Percentiles rank a stretch among this genome's conserved stretches.
phyloP scores from a whole-genome alignment of 768 basidiomycete genomes.

The Sarcodon sp. region DNA sequence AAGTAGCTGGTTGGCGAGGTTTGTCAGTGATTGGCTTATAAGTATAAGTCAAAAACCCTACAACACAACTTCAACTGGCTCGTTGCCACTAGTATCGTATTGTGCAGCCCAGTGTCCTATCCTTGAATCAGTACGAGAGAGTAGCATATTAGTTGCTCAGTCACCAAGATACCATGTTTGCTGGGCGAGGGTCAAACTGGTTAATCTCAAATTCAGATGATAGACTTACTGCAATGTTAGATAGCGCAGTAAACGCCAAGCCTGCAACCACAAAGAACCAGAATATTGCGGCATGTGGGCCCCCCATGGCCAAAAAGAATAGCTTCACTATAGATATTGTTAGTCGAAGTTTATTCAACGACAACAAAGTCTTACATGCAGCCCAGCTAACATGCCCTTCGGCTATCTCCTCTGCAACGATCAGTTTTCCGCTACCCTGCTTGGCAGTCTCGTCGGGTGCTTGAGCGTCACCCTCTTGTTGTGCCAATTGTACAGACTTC shows the following conservation, averaged over 20 bases:
- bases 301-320: conserved; percentile 13
- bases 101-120: conserved; percentile 25
- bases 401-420: conserved; percentile 50
- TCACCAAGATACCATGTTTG: conserved; percentile 30
- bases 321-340: conserved; percentile 16
- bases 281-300: conserved; percentile 16
- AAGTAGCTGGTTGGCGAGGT: conserved; percentile 33
- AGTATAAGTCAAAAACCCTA: too few species aligned
- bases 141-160: not conserved
- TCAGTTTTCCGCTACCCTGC: conserved; percentile 38
- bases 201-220: too few species aligned
- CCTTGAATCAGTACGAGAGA: not conserved
- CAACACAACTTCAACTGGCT: too few species aligned
- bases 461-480: conserved; percentile 13
- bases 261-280: conserved; percentile 14
- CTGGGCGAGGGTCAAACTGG: conserved; percentile 2
- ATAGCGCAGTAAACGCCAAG: conserved; percentile 12
- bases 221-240: too few species aligned
- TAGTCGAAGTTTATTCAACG: not conserved
- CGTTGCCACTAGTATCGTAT: conserved; percentile 14
- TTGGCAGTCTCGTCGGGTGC: conserved; percentile 7
- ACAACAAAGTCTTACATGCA: conserved; percentile 16
- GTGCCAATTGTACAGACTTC: conserved; percentile 12
- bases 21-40: conserved; percentile 14
- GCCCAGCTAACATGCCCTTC: conserved; percentile 44